These are phyloP conservation scores for Chenopodium formosanum DNA, from an alignment of 148 eudicot species.

Conservation along the genomic window DNA sequence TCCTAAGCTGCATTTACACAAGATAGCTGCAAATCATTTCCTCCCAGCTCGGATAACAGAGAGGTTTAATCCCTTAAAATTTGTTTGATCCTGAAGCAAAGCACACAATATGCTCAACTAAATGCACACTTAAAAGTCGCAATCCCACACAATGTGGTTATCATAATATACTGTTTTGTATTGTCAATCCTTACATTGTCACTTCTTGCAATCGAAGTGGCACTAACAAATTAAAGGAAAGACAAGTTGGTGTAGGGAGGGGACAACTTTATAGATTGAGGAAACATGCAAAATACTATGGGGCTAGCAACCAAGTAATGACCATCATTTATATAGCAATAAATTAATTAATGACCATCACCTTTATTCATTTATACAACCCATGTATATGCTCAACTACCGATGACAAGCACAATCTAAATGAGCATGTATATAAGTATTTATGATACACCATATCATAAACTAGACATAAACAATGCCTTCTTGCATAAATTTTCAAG, in stretches of 20 bases:
- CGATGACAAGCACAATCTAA: slow-evolving; percentile 14
- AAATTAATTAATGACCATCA: slow-evolving; percentile 3
- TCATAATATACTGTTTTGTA: background rate
- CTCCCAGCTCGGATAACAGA: slow-evolving; percentile 5
- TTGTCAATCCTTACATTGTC: background rate
- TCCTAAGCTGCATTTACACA: slow-evolving; percentile 45
- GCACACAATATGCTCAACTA: background rate
- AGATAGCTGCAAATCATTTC: slow-evolving; percentile 29
- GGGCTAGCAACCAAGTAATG: background rate
- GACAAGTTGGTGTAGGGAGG: background rate
- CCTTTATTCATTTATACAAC: background rate
- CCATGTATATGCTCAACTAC: slow-evolving; percentile 16
- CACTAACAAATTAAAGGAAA: slow-evolving; percentile 6
- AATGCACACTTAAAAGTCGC: background rate
- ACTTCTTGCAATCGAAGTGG: slow-evolving; percentile 11
- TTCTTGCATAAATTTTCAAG: background rate
- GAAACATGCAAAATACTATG: slow-evolving; percentile 9
- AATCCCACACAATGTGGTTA: background rate
- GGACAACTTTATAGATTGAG: slow-evolving; percentile 5
- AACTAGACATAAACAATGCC: slow-evolving; percentile 3
- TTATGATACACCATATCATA: background rate
- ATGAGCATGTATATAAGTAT: background rate
- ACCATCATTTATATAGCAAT: slow-evolving; percentile 16
- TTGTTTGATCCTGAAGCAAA: slow-evolving; percentile 15
- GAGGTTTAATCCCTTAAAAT: background rate